Base-by-base conservation (phyloP, 768 basidiomycete genomes). In the Chlorophyllum brunneum region DNA sequence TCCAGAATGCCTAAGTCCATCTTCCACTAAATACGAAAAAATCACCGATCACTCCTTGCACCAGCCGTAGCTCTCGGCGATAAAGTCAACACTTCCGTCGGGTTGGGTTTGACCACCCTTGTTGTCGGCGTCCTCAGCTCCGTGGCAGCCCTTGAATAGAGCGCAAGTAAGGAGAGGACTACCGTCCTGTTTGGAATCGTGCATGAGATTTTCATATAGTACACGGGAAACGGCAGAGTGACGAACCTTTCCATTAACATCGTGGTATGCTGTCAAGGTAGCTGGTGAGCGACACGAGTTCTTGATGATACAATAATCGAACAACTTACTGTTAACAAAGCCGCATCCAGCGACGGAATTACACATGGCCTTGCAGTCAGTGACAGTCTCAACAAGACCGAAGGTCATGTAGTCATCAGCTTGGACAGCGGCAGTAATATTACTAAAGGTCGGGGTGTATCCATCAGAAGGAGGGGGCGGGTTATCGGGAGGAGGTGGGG, bases 111-210 rank as follows among this genome's bases (percentile, higher is more conserved):
- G 69, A 9, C 69, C 69, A 30, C 67, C 69, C 7, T 46, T 56
- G 53, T 71, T 71, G 43, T 61, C 65, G 15, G 65, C 65, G 33
- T 64, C 61, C 15, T 54, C 50, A 22, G 59, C 31, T 18, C 56
- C 57, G 51, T 68, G 70, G 59, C 69, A 70, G 2, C 50, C 48
- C 22, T 44, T 44, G 63, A 67, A 72, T 7, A 72, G 59, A 11
- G 71, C 40, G 54, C 71, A 72, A 5, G 70, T 70, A 37, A 71
- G 59, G 40, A 61, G 64, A 2, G 70, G 61, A 59, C 67, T 70
- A 34, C 67, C 68, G 29, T 62, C 62, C 68, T 72, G 43, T n/a
- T 10, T 7, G 45, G 22, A 4, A 30, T 40, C 16, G 1, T 41
- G 22, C 18, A 20, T 42, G 10, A 40, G 33, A 4, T 1, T n/a